Evolutionary conservation across 371 early-diverging fungal species (phyloP).

Genomic region (Capniomyces stellatus): DNA sequence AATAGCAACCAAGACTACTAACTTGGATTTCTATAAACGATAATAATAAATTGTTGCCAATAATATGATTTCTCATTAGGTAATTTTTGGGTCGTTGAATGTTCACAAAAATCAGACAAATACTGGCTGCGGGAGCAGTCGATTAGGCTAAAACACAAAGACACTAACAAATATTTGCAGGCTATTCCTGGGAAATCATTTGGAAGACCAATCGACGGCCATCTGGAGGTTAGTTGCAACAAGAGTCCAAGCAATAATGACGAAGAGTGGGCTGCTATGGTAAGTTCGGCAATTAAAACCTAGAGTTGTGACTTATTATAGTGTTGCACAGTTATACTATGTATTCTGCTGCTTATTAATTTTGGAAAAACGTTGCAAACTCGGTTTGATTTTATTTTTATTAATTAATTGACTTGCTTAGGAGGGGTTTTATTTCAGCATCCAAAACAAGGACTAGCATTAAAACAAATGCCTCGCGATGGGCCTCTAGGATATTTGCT

Average conservation of each 20-base stretch:
- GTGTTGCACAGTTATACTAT: too few relatives aligned
- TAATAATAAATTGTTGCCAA: too few relatives aligned
- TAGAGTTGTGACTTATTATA: too few relatives aligned
- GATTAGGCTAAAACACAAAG: conserved; percentile 11
- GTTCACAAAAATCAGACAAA: neutral
- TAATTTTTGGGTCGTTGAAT: conserved; percentile 16
- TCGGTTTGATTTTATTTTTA: too few relatives aligned
- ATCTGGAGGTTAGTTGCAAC: conserved; percentile 18
- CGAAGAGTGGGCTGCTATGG: neutral
- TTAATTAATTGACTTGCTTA: neutral
- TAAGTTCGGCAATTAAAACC: too few relatives aligned
- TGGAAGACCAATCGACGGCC: conserved; percentile 18
- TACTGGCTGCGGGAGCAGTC: conserved; percentile 15
- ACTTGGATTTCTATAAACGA: too few relatives aligned
- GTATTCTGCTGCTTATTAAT: too few relatives aligned
- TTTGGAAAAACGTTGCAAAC: too few relatives aligned
- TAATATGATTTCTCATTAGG: neutral
- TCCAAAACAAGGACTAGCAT: neutral
- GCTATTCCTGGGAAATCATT: conserved; percentile 17
- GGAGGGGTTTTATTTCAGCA: neutral
- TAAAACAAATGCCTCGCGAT: neutral
- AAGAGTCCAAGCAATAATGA: neutral
- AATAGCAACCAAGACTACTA: too few relatives aligned
- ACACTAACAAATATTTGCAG: conserved; percentile 13
- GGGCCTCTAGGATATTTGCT: too few relatives aligned